phyloP scores from a whole-genome alignment of 2,329 filamentous ascomycete genomes.

The Paecilomyces formosus region DNA sequence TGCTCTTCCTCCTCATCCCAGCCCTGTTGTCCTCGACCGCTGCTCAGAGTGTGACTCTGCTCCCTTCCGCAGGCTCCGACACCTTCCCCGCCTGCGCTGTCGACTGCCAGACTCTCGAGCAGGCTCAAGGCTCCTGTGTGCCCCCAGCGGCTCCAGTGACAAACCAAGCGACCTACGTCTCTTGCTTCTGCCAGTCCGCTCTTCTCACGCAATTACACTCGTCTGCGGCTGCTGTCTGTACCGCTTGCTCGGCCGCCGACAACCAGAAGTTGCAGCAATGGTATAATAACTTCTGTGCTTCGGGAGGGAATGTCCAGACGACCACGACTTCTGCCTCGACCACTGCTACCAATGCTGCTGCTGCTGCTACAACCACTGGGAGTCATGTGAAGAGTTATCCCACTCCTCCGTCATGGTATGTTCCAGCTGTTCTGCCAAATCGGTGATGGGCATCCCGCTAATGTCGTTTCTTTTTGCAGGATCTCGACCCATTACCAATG shows the following conservation, averaged over 20 bases:
- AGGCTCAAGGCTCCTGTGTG: conserved; percentile 66
- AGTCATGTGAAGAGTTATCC: conserved; percentile 5
- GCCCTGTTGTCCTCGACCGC: neutral
- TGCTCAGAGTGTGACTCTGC: conserved; percentile 17
- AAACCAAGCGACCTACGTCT: conserved; percentile 49
- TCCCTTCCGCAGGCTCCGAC: conserved; percentile 29
- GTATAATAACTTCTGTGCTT: conserved; percentile 60
- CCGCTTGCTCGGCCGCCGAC: conserved; percentile 48
- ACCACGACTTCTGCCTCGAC: conserved; percentile 18
- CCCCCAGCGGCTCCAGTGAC: conserved; percentile 47
- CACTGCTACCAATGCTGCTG: conserved; percentile 12
- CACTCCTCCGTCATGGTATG: conserved; percentile 15
- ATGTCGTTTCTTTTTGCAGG: conserved; percentile 38
- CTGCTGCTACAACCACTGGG: conserved; percentile 13
- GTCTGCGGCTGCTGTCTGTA: conserved; percentile 55
- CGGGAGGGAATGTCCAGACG: conserved; percentile 33
- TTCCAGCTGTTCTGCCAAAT: neutral
- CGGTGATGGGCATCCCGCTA: neutral
- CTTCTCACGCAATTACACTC: conserved; percentile 53
- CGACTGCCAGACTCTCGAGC: conserved; percentile 53
- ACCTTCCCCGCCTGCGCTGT: conserved; percentile 57
- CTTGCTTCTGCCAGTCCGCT: conserved; percentile 66
- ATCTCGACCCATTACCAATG: conserved; percentile 65
- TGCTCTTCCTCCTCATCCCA: neutral
- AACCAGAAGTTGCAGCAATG: conserved; percentile 57